phyloP scores from a whole-genome alignment of 2,329 filamentous ascomycete species.

The Alternaria novae-zelandiae region DNA sequence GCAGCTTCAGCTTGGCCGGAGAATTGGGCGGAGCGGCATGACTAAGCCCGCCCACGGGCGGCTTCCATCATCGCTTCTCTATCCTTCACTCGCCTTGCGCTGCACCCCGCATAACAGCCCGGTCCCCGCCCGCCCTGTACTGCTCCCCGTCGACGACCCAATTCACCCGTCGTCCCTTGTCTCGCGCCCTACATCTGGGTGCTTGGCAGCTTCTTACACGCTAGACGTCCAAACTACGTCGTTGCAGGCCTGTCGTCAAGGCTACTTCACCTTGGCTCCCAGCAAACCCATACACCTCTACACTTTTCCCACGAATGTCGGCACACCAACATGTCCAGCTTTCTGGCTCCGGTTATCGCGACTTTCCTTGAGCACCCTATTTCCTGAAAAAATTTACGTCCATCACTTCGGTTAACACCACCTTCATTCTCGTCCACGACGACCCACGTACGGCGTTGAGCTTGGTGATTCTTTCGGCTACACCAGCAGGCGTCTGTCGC shows the following conservation, averaged over 20 bases:
- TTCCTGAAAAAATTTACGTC: slow-evolving; percentile 47
- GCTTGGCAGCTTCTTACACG: slow-evolving; percentile 15
- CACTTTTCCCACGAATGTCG: slow-evolving; percentile 49
- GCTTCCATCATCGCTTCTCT: slow-evolving; percentile 21
- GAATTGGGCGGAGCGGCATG: slow-evolving; percentile 15
- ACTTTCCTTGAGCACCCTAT: slow-evolving; percentile 61
- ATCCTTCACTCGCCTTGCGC: slow-evolving; percentile 20
- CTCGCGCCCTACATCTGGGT: slow-evolving; percentile 11
- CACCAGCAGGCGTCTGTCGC: not conserved
- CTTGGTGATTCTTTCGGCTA: slow-evolving; percentile 26
- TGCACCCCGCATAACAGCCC: slow-evolving; percentile 17
- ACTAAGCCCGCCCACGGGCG: slow-evolving; percentile 18
- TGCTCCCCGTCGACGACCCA: slow-evolving; percentile 18
- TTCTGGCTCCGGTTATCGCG: slow-evolving; percentile 53
- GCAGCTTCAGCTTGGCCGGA: slow-evolving; percentile 17
- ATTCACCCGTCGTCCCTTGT: slow-evolving; percentile 22
- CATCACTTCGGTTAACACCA: slow-evolving; percentile 32
- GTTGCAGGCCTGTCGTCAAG: slow-evolving; percentile 19
- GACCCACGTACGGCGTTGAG: slow-evolving; percentile 31
- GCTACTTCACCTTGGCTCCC: slow-evolving; percentile 19
- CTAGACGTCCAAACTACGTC: slow-evolving; percentile 16
- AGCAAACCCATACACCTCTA: slow-evolving; percentile 19
- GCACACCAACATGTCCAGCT: slow-evolving; percentile 58
- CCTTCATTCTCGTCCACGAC: slow-evolving; percentile 38
- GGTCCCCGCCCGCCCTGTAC: slow-evolving; percentile 13